Percentiles rank a stretch among this genome's conserved stretches.
These are phyloP conservation scores for Bassia scoparia DNA, from an alignment of 148 eudicot genomes.

Conservation along the genomic window DNA sequence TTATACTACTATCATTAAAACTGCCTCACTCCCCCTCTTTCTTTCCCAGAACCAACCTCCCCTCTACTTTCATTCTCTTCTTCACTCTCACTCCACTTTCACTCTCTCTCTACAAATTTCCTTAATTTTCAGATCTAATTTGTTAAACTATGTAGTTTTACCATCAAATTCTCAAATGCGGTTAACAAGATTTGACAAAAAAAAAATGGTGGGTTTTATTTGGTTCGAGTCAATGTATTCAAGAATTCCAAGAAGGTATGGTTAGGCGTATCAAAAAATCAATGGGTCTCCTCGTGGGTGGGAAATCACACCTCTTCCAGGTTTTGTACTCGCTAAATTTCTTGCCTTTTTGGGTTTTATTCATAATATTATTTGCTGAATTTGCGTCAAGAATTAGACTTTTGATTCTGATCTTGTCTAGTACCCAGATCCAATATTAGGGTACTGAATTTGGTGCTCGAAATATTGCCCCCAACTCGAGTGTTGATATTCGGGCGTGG, in stretches of 20 bases:
- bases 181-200: not conserved
- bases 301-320: conserved; percentile 98
- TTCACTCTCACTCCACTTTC: conserved; percentile 12
- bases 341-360: conserved; percentile 11
- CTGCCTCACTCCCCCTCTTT: not conserved
- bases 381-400: not conserved
- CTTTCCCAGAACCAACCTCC: conserved; percentile 8
- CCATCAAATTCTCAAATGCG: not conserved
- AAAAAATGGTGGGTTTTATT: conserved; percentile 24
- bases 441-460: not conserved
- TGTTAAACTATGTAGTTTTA: conserved; percentile 4
- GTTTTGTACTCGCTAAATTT: conserved; percentile 81
- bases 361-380: not conserved
- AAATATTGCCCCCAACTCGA: not conserved
- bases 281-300: conserved; percentile 96
- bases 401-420: conserved; percentile 7
- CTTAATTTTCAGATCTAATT: conserved; percentile 4
- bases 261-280: conserved; percentile 80
- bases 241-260: conserved; percentile 60
- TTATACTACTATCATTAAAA: no score
- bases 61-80: conserved; percentile 9
- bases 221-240: conserved; percentile 46
- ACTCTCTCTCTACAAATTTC: not conserved
- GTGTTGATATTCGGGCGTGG: no score
- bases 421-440: conserved; percentile 6